phyloP scores from a whole-genome alignment of 176 grass and related monocot species.

The Pontederia paniculata region DNA sequence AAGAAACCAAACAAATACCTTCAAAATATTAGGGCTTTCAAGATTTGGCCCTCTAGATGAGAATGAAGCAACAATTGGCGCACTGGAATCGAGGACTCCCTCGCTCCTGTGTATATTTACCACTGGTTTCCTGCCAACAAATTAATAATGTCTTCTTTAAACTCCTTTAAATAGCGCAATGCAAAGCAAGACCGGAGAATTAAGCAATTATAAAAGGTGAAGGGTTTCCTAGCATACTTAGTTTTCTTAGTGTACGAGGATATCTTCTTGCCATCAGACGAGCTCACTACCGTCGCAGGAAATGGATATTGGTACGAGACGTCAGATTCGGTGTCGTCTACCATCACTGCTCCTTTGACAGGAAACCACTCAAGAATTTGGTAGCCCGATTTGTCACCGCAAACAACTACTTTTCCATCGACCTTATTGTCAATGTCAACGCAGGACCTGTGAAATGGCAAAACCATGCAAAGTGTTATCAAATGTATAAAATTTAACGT shows the following conservation, averaged over 20 bases:
- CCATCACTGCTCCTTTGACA: background rate
- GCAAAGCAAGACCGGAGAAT: no score
- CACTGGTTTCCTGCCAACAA: conserved; percentile 32
- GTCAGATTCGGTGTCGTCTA: background rate
- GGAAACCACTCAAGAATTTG: no score
- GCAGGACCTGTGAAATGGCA: background rate
- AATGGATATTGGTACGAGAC: background rate
- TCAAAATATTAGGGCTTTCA: conserved; percentile 28
- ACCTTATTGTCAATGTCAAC: background rate
- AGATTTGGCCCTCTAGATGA: conserved; percentile 42
- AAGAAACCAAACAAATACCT: conserved; percentile 20
- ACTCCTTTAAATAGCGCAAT: no score
- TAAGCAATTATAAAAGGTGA: no score
- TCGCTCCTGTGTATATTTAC: conserved; percentile 22
- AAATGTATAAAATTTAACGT: no score
- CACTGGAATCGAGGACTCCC: background rate
- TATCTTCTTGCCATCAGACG: background rate
- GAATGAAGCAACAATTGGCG: conserved; percentile 22
- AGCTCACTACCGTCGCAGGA: background rate
- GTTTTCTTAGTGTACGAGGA: background rate
- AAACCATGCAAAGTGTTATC: no score
- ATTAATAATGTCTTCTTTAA: conserved; percentile 4
- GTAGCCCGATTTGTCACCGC: no score
- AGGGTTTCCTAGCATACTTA: no score
- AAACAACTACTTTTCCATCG: conserved; percentile 4